A percentile compares a stretch with the other conserved stretches of the same genome.
phyloP scores from a whole-genome alignment of 257 asterid species.

The Ballota nigra region DNA sequence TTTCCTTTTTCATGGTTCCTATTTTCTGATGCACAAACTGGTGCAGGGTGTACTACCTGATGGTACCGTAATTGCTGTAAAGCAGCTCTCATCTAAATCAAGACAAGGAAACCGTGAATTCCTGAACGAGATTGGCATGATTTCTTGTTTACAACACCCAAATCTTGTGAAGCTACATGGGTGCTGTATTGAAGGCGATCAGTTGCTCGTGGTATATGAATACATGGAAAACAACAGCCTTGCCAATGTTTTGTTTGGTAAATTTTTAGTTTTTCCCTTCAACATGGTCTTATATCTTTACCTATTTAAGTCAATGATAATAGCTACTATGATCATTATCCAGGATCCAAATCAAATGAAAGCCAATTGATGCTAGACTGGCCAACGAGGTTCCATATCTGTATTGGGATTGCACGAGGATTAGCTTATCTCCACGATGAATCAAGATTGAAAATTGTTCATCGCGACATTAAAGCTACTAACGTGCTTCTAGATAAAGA shows the following conservation, averaged over 20 bases:
- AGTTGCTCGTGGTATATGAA: conserved; percentile 72
- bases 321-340: conserved; percentile 8
- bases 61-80: conserved; percentile 77
- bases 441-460: conserved; percentile 80
- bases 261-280: conserved; percentile 10
- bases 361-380: conserved; percentile 71
- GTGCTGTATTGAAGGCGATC: conserved; percentile 82
- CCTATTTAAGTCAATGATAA: background rate
- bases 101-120: conserved; percentile 87
- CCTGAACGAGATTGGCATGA: conserved; percentile 79
- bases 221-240: conserved; percentile 92
- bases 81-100: conserved; percentile 79
- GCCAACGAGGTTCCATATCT: conserved; percentile 70
- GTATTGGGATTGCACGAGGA: conserved; percentile 82
- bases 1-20: background rate
- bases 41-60: conserved; percentile 66
- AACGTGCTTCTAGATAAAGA: conserved; percentile 77
- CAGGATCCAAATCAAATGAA: conserved; percentile 39
- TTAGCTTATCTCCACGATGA: conserved; percentile 87
- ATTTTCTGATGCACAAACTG: conserved; percentile 23
- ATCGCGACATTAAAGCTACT: conserved; percentile 89
- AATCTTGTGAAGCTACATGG: conserved; percentile 87
- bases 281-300: background rate
- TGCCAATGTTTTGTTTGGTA: conserved; percentile 67
- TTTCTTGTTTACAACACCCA: conserved; percentile 76